These are phyloP conservation scores for Taphrina confusa DNA, from an alignment of 1,139 yeast genomes.

Conservation along the genomic window DNA sequence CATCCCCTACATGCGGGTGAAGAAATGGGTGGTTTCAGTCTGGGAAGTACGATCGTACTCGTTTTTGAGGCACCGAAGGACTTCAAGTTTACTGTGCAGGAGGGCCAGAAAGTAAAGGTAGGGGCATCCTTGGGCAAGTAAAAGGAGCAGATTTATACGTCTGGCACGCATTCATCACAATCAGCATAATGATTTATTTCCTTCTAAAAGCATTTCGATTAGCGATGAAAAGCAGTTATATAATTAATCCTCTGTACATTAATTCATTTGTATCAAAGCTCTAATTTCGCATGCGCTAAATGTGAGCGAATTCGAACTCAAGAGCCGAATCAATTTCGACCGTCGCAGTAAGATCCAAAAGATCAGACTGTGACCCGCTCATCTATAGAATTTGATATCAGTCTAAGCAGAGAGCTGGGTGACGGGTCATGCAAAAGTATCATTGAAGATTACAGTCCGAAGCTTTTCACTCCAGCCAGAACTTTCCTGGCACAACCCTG, in stretches of 20 bases:
- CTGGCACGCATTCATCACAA: too few relatives aligned
- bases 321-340: constrained; percentile 19
- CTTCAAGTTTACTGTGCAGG: constrained; percentile 67
- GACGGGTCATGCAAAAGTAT: background rate
- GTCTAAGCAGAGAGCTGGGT: constrained; percentile 13
- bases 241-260: background rate
- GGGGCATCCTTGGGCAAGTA: constrained; percentile 51
- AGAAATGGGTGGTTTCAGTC: constrained; percentile 95
- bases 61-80: constrained; percentile 90
- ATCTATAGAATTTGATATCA: background rate
- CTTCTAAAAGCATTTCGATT: too few relatives aligned
- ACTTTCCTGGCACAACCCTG: too few relatives aligned
- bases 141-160: too few relatives aligned
- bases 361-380: constrained; percentile 4
- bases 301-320: constrained; percentile 21
- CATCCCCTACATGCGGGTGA: constrained; percentile 87
- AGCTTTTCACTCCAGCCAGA: too few relatives aligned
- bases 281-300: constrained; percentile 28
- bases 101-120: constrained; percentile 77
- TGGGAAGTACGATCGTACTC: constrained; percentile 93
- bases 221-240: too few relatives aligned
- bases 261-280: constrained; percentile 11
- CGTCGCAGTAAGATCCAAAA: background rate
- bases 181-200: too few relatives aligned
- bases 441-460: too few relatives aligned